Percentiles rank a stretch among this genome's conserved stretches.
Conservation (phyloP, 2,329 filamentous ascomycete genomes). For the Colletotrichum shisoi region DNA sequence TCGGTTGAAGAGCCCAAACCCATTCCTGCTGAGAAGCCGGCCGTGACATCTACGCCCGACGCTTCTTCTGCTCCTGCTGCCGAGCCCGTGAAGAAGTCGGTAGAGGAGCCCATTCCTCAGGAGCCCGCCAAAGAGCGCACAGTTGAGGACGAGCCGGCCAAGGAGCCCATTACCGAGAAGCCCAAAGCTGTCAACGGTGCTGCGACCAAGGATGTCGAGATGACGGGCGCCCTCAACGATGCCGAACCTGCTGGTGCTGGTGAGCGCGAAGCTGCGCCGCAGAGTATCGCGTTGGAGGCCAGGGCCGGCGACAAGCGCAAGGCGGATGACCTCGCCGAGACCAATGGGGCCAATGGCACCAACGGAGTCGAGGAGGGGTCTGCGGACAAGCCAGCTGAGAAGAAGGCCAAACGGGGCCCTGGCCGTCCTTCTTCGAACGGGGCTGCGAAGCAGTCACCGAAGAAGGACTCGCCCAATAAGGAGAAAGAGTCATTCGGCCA, state of each 20-base stretch:
- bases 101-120: slow-evolving; percentile 42
- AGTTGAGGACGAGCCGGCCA: slow-evolving; percentile 41
- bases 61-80: neutral
- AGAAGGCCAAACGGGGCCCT: slow-evolving; percentile 42
- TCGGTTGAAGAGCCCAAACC: slow-evolving; percentile 39
- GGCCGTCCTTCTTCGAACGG: slow-evolving; percentile 35
- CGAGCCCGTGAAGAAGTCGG: slow-evolving; percentile 30
- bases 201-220: slow-evolving; percentile 40
- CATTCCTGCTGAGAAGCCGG: slow-evolving; percentile 18
- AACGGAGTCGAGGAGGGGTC: slow-evolving; percentile 39
- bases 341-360: slow-evolving; percentile 42
- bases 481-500: slow-evolving; percentile 35
- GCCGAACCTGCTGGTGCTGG: slow-evolving; percentile 28
- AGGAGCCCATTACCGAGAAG: slow-evolving; percentile 48
- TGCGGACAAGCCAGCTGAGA: slow-evolving; percentile 40
- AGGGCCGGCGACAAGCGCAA: slow-evolving; percentile 52
- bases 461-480: slow-evolving; percentile 24
- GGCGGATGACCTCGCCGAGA: slow-evolving; percentile 46
- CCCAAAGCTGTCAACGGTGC: slow-evolving; percentile 33
- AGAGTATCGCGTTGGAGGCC: slow-evolving; percentile 40
- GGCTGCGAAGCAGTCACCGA: slow-evolving; percentile 18
- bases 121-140: slow-evolving; percentile 44
- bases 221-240: slow-evolving; percentile 42
- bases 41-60: slow-evolving; percentile 16
- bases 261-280: slow-evolving; percentile 34